A percentile compares a stretch with the other conserved stretches of the same genome.
phyloP scores from a whole-genome alignment of 257 asterid genomes.

The Primulina tabacum region DNA sequence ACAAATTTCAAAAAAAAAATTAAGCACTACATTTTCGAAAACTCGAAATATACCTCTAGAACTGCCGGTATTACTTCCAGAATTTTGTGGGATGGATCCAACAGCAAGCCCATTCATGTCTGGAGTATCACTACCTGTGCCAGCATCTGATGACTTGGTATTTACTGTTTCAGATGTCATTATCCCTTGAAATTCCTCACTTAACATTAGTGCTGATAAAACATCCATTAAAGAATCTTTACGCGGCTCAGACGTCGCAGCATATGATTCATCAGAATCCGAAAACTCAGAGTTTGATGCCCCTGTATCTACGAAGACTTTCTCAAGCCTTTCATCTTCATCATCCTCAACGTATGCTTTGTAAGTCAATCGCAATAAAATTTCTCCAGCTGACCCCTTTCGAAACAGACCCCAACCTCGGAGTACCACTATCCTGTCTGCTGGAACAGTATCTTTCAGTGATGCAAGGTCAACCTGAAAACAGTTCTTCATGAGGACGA shows the following conservation, averaged over 20 bases:
- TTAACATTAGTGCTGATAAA: slow-evolving; percentile 72
- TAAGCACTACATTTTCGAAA: background rate
- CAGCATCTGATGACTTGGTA: slow-evolving; percentile 38
- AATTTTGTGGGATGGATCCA: slow-evolving; percentile 36
- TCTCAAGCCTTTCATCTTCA: slow-evolving; percentile 69
- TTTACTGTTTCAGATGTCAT: slow-evolving; percentile 71
- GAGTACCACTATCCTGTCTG: slow-evolving; percentile 73
- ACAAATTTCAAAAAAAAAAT: background rate
- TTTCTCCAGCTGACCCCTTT: slow-evolving; percentile 75
- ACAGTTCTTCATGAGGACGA: slow-evolving; percentile 9
- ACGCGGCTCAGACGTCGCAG: slow-evolving; percentile 35
- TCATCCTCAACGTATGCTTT: slow-evolving; percentile 99
- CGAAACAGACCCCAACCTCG: slow-evolving; percentile 76
- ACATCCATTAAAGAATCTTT: slow-evolving; percentile 82
- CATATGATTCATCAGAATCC: slow-evolving; percentile 46
- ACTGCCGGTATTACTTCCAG: slow-evolving; percentile 40
- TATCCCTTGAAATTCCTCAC: slow-evolving; percentile 93
- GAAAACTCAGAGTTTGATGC: slow-evolving; percentile 58
- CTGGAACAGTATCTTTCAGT: slow-evolving; percentile 88
- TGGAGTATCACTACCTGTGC: slow-evolving; percentile 23
- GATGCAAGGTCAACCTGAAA: slow-evolving; percentile 86
- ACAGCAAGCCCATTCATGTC: slow-evolving; percentile 28
- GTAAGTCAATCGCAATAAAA: slow-evolving; percentile 80
- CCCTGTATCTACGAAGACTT: slow-evolving; percentile 31
- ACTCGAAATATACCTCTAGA: slow-evolving; percentile 45